Evolutionary conservation across 768 basidiomycete species (phyloP).

Genomic region (Xerocomus brunneocitrinus): DNA sequence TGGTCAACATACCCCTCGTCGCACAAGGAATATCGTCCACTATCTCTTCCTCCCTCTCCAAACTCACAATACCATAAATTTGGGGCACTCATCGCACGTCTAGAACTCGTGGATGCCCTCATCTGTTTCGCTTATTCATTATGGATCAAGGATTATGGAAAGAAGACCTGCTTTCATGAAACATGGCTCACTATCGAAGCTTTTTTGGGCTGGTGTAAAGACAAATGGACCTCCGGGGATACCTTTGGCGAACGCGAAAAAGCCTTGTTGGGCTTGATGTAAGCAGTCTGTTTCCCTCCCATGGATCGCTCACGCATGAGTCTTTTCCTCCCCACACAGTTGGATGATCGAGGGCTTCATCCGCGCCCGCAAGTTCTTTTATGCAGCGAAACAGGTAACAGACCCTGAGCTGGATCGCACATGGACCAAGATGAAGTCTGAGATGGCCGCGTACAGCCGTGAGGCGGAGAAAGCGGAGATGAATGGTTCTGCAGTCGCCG

Average conservation of each 20-base stretch:
- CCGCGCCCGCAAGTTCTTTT: conserved; percentile 47
- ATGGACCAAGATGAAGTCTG: conserved; percentile 32
- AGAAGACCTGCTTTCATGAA: conserved; percentile 49
- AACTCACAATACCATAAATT: conserved; percentile 71
- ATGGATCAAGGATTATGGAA: conserved; percentile 70
- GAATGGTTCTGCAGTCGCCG: conserved; percentile 24
- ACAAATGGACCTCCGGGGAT: conserved; percentile 53
- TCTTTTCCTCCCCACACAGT: conserved; percentile 36
- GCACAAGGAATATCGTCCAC: conserved; percentile 60
- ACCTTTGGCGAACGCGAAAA: conserved; percentile 44
- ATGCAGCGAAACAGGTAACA: conserved; percentile 31
- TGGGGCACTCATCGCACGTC: conserved; percentile 68
- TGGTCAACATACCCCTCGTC: conserved; percentile 66
- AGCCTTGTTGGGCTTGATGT: conserved; percentile 78
- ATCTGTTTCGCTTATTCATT: conserved; percentile 80
- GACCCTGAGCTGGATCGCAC: conserved; percentile 34
- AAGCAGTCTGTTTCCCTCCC: conserved; percentile 33
- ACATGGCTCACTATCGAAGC: conserved; percentile 68
- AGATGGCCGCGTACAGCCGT: conserved; percentile 29
- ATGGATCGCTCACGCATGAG: conserved; percentile 25
- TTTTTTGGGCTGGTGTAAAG: conserved; percentile 68
- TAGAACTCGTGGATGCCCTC: conserved; percentile 78
- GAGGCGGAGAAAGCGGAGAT: conserved; percentile 36
- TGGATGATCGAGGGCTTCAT: conserved; percentile 79
- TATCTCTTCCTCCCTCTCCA: conserved; percentile 58